Evolutionary conservation across 1,284 basidiomycete genomes (phyloP), one percentile per base, ranked within the genome.

Genomic region (Chiua sp.): DNA sequence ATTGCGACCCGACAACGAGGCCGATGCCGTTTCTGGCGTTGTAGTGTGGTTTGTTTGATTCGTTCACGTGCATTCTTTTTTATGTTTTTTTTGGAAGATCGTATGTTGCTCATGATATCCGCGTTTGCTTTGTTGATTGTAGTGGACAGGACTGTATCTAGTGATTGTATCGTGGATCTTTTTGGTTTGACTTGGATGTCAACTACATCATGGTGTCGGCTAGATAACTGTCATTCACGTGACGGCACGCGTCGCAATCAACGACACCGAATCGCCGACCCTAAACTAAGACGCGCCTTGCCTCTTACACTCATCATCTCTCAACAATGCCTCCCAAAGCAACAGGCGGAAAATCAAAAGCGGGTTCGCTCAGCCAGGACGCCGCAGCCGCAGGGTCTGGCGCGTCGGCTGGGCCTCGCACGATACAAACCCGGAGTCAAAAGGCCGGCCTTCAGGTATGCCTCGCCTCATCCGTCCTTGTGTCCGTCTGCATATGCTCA

Each of bases 401-500:
- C 76, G 48, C 79, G 74, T 65, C 80, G 70, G 55, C 62, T 69
- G 68, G 59, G 0, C 69, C 71, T 10, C 77, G 76, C 57, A 71
- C 70, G n/a, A 74, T 87, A 64, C 85, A 86, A 63, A 94, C 93
- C 3, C 80, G 92, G 64, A 93, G 91, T 72, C 86, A 88, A 71
- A 93, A 90, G 69, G 93, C 93, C 51, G 93, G 93, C 12, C 80
- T 95, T 15, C 92, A 94, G 83, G 93, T 93, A 56, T 51, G 86
- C 79, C 51, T 47, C 46, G 18, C 28, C 22, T n/a, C 47, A 18
- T 7, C 11, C 20, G 7, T 46, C 46, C 46, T 20, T 58, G 35
- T 50, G 46, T 15, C 47, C 20, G 15, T 20, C 20, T n/a, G 26
- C 22, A 28, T 16, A 35, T 50, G 32, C 55, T 63, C 47, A 69